phyloP scores from a whole-genome alignment of 805 yeast species.

The Sugiyamaella americana region DNA sequence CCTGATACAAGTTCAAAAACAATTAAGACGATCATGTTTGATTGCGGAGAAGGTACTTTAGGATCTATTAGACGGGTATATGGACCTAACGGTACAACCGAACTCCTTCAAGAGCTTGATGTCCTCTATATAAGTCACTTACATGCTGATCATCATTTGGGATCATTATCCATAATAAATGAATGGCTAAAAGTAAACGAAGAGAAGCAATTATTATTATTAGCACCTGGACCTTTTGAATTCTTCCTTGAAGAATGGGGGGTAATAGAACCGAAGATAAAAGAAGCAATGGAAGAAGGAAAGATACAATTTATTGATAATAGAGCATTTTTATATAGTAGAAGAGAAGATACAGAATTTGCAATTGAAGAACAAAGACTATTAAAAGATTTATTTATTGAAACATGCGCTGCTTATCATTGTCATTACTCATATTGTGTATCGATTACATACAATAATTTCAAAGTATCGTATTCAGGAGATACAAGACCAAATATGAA shows the following conservation, averaged over 20 bases:
- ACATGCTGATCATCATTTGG: conserved; percentile 97
- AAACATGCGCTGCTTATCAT: conserved; percentile 74
- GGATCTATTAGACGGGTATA: conserved; percentile 64
- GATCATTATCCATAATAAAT: conserved; percentile 60
- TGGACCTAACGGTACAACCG: conserved; percentile 39
- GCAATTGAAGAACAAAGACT: neutral
- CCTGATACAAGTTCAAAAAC: conserved; percentile 36
- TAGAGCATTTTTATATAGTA: conserved; percentile 48
- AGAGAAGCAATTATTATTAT: conserved; percentile 41
- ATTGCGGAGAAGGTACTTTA: conserved; percentile 92
- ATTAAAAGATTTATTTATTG: conserved; percentile 23
- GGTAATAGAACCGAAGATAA: conserved; percentile 36
- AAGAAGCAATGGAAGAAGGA: conserved; percentile 29
- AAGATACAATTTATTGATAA: conserved; percentile 51
- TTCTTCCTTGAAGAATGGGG: conserved; percentile 67
- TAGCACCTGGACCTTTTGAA: conserved; percentile 71
- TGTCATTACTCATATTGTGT: conserved; percentile 77
- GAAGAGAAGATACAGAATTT: conserved; percentile 1
- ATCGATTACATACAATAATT: conserved; percentile 46
- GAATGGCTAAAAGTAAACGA: conserved; percentile 46
- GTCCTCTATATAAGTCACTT: conserved; percentile 76
- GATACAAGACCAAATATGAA: conserved; percentile 79
- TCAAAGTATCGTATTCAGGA: conserved; percentile 84
- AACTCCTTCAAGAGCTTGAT: conserved; percentile 53
- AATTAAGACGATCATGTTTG: conserved; percentile 48